Evolutionary conservation across 75 land plant species (phyloP).

Genomic region (Larix kaempferi): DNA sequence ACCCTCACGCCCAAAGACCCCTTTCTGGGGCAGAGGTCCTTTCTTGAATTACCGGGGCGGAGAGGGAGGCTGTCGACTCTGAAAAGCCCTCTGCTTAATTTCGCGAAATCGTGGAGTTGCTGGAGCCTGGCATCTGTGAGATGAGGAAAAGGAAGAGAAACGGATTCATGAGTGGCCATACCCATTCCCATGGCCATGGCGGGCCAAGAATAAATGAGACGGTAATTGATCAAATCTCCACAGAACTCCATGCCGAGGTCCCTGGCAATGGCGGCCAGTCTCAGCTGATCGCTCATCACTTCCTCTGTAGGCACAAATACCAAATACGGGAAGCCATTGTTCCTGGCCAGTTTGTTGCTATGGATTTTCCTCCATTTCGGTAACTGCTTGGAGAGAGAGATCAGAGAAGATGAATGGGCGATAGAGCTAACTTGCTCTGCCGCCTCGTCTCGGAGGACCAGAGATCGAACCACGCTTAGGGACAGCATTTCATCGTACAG

Average conservation of each 20-base stretch:
- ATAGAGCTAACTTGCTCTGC: background rate
- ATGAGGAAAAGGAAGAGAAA: constrained; percentile 28
- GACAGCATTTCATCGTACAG: constrained; percentile 15
- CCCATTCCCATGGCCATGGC: background rate
- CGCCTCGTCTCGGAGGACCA: constrained; percentile 22
- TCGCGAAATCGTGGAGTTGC: constrained; percentile 23
- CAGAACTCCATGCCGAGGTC: constrained; percentile 39
- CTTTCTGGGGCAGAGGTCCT: background rate
- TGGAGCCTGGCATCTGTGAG: constrained; percentile 15
- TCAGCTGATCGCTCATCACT: constrained; percentile 18
- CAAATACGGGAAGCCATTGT: constrained; percentile 5
- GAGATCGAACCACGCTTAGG: constrained; percentile 22
- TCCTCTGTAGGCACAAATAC: constrained; percentile 33
- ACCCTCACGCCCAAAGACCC: constrained; percentile 17
- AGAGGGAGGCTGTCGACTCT: constrained; percentile 13
- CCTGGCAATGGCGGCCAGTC: constrained; percentile 25
- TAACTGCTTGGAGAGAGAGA: background rate
- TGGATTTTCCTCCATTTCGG: background rate
- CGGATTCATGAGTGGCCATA: constrained; percentile 9
- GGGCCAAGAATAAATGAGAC: constrained; percentile 36
- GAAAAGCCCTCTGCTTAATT: constrained; percentile 29
- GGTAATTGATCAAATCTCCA: constrained; percentile 27
- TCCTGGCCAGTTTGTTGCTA: background rate
- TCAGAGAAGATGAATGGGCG: background rate
- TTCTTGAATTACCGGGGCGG: background rate